Base-by-base conservation (phyloP, 2,329 filamentous ascomycete species). In the Talaromyces sp. region DNA sequence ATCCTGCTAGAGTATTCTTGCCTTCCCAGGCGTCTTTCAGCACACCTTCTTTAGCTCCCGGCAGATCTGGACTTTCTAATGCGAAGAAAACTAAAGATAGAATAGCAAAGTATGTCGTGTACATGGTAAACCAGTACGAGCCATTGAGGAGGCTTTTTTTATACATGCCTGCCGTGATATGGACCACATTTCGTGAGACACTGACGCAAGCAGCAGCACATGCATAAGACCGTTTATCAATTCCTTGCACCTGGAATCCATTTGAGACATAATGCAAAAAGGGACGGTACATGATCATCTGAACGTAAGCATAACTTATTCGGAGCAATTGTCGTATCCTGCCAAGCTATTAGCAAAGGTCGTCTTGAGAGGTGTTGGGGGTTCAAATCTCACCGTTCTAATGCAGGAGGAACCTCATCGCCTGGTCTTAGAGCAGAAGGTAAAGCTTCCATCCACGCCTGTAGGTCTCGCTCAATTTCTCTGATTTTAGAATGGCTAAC, bases 21-120 rank as follows among this genome's bases (percentile, higher is more conserved):
- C 93, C 95, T 64, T 91, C 89, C 63, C 87, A 83, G 0, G 93
- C 93, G 75, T 98, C 93, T 58, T 88, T 88, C 62, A 97, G 79
- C 24, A 97, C 89, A 24, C 75, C 74, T 63, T 96, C 92, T 56
- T 88, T 83, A 46, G 83, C 84, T 2, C 82, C 84, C 0, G 81
- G 76, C 56, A 81, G 85, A 60, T 86, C 82, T 1, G 84, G 84
- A 62, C 88, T 88, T 71, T 88, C 86, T 13, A 87, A 76, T 9
- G 86, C 84, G 66, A 85, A 88, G 66, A 86, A 88, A 10, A 88
- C 76, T 58, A 88, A 76, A 0, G 85, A 85, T 38, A 88, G 72
- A 59, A 88, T 86, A 14, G 86, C 83, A 69, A 88, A 88, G 70
- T 87, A 88, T 0, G 84, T 86, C 8, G 85, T 87, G 66, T 88